These are phyloP conservation scores for Clathrus columnatus DNA, from an alignment of 768 basidiomycete genomes.

Conservation along the genomic window DNA sequence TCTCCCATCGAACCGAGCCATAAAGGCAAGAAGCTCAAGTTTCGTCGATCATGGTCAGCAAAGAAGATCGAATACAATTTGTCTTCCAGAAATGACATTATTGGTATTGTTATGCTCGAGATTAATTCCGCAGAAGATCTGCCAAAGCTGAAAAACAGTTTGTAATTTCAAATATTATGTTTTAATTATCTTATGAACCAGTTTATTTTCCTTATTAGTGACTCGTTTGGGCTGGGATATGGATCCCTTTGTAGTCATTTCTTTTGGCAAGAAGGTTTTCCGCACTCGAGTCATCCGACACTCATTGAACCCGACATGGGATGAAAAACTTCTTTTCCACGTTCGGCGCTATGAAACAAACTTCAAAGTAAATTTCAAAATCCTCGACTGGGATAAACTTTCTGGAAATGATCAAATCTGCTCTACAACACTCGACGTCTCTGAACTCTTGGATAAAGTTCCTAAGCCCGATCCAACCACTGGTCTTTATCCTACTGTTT, in stretches of 20 bases:
- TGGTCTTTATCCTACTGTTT: slow-evolving; percentile 44
- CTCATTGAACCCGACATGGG: slow-evolving; percentile 80
- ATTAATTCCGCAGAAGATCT: slow-evolving; percentile 77
- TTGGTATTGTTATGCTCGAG: slow-evolving; percentile 94
- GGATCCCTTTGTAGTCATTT: slow-evolving; percentile 95
- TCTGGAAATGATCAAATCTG: slow-evolving; percentile 85
- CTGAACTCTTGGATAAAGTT: slow-evolving; percentile 57
- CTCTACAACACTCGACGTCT: slow-evolving; percentile 61
- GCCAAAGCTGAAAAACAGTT: slow-evolving; percentile 80
- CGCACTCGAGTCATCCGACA: slow-evolving; percentile 84
- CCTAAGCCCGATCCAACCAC: slow-evolving; percentile 48
- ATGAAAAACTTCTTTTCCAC: slow-evolving; percentile 93
- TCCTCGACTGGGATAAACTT: slow-evolving; percentile 97
- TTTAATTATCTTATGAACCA: background rate
- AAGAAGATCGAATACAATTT: slow-evolving; percentile 49
- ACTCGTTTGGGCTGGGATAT: slow-evolving; percentile 88
- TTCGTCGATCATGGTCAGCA: slow-evolving; percentile 31
- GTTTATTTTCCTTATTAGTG: slow-evolving; percentile 35
- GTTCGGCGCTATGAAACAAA: slow-evolving; percentile 78
- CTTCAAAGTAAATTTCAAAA: slow-evolving; percentile 69
- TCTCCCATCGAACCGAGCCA: slow-evolving; percentile 8
- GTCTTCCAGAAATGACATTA: slow-evolving; percentile 65
- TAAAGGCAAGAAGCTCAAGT: slow-evolving; percentile 26
- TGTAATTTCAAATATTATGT: slow-evolving; percentile 28
- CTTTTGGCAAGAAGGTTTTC: slow-evolving; percentile 96